Evolutionary conservation across 148 eudicot species (phyloP), one percentile per base, ranked within the genome.

Genomic region (Salicornia ramosissima): DNA sequence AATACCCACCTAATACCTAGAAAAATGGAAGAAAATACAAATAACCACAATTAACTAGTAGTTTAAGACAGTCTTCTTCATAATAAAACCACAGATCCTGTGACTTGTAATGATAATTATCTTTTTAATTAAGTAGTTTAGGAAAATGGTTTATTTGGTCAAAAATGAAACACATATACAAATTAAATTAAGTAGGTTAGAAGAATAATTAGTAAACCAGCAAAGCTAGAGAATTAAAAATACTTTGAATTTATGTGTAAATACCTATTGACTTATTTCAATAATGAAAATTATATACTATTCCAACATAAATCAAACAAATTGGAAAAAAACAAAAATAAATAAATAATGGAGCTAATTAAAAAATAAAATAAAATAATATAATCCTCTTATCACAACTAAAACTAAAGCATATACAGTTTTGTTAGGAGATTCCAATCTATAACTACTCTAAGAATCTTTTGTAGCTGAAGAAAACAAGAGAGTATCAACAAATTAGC

Each of bases 1-100:
- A 82, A 84, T 78, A 75, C 80, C 70, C 77, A 90, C 91, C 96
- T 85, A 90, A 87, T 80, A 60, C 82, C 61, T 61, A 54, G 65
- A 81, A 79, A 28, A 72, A 76, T 68, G 62, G 82, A 77, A 64
- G 74, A 75, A 14, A 78, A 77, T 56, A 75, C 70, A 78, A 34
- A 77, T 83, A 72, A 71, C 80, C 72, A 56, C 79, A 55, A 66
- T 79, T 77, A 77, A 73, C 74, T 68, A 68, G 62, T 14, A 47
- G 64, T 71, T 68, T 73, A 75, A 77, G 64, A 69, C 65, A 42
- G 53, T 69, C 60, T 52, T 30, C 8, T 64, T 62, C 40, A 33
- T 36, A 70, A 70, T 55, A 30, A 53, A 63, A 52, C 62, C 73
- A 73, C 64, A 58, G 30, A 57, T 47, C 84, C 81, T 83, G 84